Percentiles rank a stretch among this genome's conserved stretches.
phyloP scores from a whole-genome alignment of 2,329 filamentous ascomycete genomes.

The Epicoccum sorghinum region DNA sequence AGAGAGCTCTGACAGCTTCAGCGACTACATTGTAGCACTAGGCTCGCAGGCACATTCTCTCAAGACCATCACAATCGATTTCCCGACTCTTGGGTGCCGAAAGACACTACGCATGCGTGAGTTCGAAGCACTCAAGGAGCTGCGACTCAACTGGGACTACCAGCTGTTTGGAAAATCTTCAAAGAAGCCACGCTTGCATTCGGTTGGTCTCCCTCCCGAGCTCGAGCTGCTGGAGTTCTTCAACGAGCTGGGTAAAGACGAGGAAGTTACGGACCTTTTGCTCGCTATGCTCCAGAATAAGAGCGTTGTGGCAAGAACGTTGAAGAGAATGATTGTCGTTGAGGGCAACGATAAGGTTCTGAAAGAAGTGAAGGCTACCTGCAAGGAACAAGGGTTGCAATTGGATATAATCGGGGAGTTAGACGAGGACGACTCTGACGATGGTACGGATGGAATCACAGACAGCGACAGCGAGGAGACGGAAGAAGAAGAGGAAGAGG shows the following conservation, averaged over 20 bases:
- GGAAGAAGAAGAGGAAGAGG: neutral
- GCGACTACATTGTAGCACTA: slow-evolving; percentile 39
- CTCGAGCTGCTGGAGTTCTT: slow-evolving; percentile 40
- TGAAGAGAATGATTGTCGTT: slow-evolving; percentile 34
- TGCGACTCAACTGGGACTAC: slow-evolving; percentile 42
- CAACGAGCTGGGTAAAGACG: slow-evolving; percentile 41
- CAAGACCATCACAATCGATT: slow-evolving; percentile 39
- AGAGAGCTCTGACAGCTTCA: slow-evolving; percentile 41
- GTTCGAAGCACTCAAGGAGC: slow-evolving; percentile 31
- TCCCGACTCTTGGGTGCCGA: slow-evolving; percentile 34
- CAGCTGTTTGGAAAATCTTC: slow-evolving; percentile 42
- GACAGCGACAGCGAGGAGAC: neutral
- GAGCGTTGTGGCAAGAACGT: slow-evolving; percentile 30
- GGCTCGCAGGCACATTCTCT: slow-evolving; percentile 37
- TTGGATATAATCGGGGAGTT: slow-evolving; percentile 58
- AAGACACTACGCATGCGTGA: slow-evolving; percentile 39
- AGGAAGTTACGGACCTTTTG: slow-evolving; percentile 37
- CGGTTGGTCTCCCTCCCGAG: slow-evolving; percentile 36
- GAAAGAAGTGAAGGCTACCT: slow-evolving; percentile 31
- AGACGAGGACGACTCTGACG: slow-evolving; percentile 10
- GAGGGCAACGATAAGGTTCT: slow-evolving; percentile 34
- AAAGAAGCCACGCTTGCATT: slow-evolving; percentile 39
- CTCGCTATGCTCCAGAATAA: slow-evolving; percentile 36
- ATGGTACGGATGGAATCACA: neutral
- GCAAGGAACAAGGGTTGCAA: slow-evolving; percentile 26